These are phyloP conservation scores for Coix lacrymajobi DNA, from an alignment of 176 grass and related monocot species.

Conservation along the genomic window DNA sequence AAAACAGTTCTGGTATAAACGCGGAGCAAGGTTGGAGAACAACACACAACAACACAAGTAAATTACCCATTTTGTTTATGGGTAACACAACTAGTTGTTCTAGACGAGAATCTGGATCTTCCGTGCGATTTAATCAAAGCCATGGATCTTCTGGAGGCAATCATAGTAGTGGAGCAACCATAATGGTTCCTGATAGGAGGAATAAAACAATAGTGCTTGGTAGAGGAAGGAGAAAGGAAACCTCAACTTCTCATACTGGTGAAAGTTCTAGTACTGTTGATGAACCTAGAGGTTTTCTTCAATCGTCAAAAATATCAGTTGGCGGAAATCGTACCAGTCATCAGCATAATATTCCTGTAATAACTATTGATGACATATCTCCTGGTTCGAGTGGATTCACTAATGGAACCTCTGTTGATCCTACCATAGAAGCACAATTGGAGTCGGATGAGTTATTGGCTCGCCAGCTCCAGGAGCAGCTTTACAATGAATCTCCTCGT, in stretches of 20 bases:
- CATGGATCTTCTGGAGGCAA: conserved; percentile 3
- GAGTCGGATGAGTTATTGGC: conserved; percentile 90
- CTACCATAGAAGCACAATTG: conserved; percentile 44
- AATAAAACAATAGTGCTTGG: conserved; percentile 25
- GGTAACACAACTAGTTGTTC: background rate
- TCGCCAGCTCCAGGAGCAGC: conserved; percentile 81
- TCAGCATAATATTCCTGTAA: conserved; percentile 39
- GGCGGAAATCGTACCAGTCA: conserved; percentile 26
- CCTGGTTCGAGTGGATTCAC: conserved; percentile 21
- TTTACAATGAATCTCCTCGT: conserved; percentile 66
- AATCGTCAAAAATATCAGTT: conserved; percentile 29
- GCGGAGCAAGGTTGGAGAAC: conserved; percentile 37
- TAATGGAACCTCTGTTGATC: conserved; percentile 20
- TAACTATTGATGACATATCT: conserved; percentile 51
- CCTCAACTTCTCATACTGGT: conserved; percentile 25
- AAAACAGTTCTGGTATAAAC: background rate
- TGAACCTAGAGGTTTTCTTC: conserved; percentile 24
- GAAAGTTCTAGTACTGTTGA: conserved; percentile 40
- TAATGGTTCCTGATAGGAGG: background rate
- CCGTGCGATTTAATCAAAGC: conserved; percentile 3
- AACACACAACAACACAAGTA: conserved; percentile 36
- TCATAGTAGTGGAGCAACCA: conserved; percentile 5
- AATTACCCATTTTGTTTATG: conserved; percentile 1
- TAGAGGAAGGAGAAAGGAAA: conserved; percentile 37
- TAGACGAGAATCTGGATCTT: conserved; percentile 22